Evolutionary conservation across 805 yeast genomes (phyloP), one percentile per base, ranked within the genome.

Genomic region (Wickerhamomyces pijperi): DNA sequence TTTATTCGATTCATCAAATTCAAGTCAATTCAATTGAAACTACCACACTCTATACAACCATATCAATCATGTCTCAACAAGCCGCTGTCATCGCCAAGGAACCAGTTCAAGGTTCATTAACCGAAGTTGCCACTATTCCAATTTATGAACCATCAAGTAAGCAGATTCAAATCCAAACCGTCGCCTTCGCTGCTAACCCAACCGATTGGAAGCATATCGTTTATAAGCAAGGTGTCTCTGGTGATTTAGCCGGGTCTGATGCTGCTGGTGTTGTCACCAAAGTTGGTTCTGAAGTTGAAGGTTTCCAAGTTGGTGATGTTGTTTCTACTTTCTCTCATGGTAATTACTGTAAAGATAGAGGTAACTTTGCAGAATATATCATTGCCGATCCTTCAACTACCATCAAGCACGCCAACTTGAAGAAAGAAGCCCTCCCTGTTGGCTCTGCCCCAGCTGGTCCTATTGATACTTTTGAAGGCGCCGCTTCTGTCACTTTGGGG

Each of bases 181-280:
- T 56, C 19, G 75, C 82, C 8, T 70, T 57, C 39, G 84, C 81
- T 2, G 65, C 68, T 32, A 81, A 81, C 50, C 87, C 87, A 34
- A 73, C 81, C 5, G 88, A 81, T 51, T 78, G 81, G 79, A 78
- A 78, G 49, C 82, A 78, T 48, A 53, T 68, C 34, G 63, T 51
- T 4, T 54, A 39, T 38, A 49, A 61, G 9, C 46, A 59, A 41
- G 73, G 76, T 16, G 56, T 46, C 2, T 56, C 67, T 31, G 82
- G 78, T 20, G 51, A 64, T 20, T 63, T 77, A 36, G 53, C 66
- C 13, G 90, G 88, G 15, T 60, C 74, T 40, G 87, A 81, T 51
- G 71, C 67, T 25, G 57, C 81, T 35, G 83, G 83, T 34, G 60
- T 61, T 25, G 76, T 79, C 34, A 69, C 73, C 15, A 81, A 58